Conservation (phyloP, 495 filamentous ascomycete species). For the Geoglossum glabrum region DNA sequence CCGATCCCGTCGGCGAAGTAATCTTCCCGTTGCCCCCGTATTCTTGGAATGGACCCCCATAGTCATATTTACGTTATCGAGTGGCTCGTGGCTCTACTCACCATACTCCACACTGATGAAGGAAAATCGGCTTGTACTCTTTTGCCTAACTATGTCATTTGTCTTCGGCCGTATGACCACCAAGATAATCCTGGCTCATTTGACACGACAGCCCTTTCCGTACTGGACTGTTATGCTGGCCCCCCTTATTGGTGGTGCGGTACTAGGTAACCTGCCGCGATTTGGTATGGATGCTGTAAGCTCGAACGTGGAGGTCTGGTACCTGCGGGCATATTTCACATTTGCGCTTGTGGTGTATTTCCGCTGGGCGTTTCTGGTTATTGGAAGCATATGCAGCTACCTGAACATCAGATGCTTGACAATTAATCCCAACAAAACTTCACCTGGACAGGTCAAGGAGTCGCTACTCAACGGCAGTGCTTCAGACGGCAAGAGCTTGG, state of each 20-base stretch:
- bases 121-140: conserved; percentile 75
- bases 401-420: conserved; percentile 86
- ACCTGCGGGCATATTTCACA: conserved; percentile 63
- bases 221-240: conserved; percentile 85
- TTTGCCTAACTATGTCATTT: conserved; percentile 83
- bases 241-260: conserved; percentile 65
- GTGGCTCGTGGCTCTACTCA: conserved; percentile 67
- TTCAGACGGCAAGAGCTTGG: neutral
- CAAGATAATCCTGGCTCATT: conserved; percentile 93
- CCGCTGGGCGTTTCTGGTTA: conserved; percentile 81
- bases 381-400: conserved; percentile 77
- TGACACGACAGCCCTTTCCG: conserved; percentile 84
- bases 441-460: conserved; percentile 15
- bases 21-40: conserved; percentile 60
- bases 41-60: conserved; percentile 94
- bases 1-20: conserved; percentile 46
- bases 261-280: conserved; percentile 63
- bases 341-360: conserved; percentile 70
- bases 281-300: conserved; percentile 48
- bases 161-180: conserved; percentile 99
- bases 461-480: conserved; percentile 4
- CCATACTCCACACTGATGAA: conserved; percentile 59
- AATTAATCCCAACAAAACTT: conserved; percentile 33
- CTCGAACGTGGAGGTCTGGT: conserved; percentile 44
- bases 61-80: conserved; percentile 50